Conservation (phyloP, 345 rosid genomes). For the Moricandia arvensis region DNA sequence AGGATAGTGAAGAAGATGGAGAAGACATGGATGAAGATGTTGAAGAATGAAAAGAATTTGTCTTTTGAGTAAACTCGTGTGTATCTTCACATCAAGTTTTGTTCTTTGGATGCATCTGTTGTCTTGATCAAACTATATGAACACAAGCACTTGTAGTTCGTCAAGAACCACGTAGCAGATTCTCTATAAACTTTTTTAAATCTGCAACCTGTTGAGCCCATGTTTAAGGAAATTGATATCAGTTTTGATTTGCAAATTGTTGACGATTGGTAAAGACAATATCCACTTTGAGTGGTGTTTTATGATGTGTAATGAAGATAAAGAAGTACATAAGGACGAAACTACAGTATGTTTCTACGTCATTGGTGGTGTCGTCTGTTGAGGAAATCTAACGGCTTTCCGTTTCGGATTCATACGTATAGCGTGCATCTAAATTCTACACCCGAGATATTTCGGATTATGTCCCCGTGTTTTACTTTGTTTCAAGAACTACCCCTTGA, state of each 20-base stretch:
- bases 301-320: neutral
- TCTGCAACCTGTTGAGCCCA: too few relatives aligned
- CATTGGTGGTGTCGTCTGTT: neutral
- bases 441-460: neutral
- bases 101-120: conserved; percentile 8
- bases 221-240: neutral
- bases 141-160: neutral
- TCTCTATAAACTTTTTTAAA: too few relatives aligned
- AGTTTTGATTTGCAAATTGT: too few relatives aligned
- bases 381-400: neutral
- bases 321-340: neutral
- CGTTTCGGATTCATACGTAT: neutral
- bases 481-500: neutral
- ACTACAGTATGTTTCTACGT: neutral
- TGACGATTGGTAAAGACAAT: too few relatives aligned
- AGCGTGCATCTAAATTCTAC: neutral
- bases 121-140: neutral
- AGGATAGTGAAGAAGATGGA: conserved; percentile 18
- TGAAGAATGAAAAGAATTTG: conserved; percentile 27
- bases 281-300: too few relatives aligned
- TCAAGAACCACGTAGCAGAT: too few relatives aligned
- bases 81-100: conserved; percentile 20
- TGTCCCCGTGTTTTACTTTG: neutral
- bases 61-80: neutral
- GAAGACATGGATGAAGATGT: conserved; percentile 38